phyloP scores from a whole-genome alignment of 305 asterid genomes.

The Rubia tinctorum region DNA sequence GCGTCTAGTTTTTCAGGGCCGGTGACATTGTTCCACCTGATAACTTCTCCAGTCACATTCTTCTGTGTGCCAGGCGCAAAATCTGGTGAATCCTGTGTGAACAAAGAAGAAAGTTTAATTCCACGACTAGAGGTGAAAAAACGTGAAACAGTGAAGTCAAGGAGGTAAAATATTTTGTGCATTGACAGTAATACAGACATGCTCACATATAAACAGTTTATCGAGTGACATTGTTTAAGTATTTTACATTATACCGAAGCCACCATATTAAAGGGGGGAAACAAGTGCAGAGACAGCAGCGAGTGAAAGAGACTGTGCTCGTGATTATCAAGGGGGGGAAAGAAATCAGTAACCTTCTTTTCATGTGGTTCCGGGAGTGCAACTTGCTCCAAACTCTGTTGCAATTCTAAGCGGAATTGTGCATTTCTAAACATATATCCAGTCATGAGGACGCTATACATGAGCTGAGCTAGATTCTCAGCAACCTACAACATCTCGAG shows the following conservation, averaged over 20 bases:
- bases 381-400: constrained; percentile 89
- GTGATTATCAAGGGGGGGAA: neutral
- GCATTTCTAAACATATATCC: constrained; percentile 98
- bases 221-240: too few relatives aligned
- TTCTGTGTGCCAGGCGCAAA: constrained; percentile 96
- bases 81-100: constrained; percentile 67
- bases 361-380: constrained; percentile 90
- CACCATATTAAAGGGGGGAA: too few relatives aligned
- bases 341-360: constrained; percentile 36
- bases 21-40: constrained; percentile 87
- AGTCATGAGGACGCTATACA: constrained; percentile 98
- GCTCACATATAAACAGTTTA: too few relatives aligned
- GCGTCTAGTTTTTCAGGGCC: constrained; percentile 92
- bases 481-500: constrained; percentile 54
- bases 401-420: constrained; percentile 84
- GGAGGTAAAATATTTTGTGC: neutral
- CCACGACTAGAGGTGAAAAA: constrained; percentile 13
- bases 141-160: neutral
- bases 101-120: constrained; percentile 12
- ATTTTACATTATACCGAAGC: too few relatives aligned
- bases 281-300: neutral
- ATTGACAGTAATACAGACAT: neutral
- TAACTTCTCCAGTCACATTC: constrained; percentile 89
- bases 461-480: constrained; percentile 91
- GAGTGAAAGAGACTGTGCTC: neutral